Base-by-base conservation (phyloP, 305 asterid genomes). In the Salvia sclarea region DNA sequence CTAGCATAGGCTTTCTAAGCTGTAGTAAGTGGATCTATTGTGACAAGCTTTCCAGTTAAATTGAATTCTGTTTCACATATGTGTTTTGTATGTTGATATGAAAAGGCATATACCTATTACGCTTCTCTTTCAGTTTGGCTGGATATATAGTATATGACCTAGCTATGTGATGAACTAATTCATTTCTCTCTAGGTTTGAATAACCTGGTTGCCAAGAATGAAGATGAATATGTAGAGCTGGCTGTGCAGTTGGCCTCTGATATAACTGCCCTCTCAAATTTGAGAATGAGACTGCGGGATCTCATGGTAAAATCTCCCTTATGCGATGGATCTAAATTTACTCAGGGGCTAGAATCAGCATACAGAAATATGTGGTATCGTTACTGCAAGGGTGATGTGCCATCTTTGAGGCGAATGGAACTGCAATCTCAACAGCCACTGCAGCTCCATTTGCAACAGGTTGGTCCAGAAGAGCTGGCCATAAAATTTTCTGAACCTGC, bases 251-350 rank as follows among this genome's bases (percentile, higher is more conserved):
- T 95, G 77, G 96, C 96, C 56, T 80, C 94, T 0, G 95, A 95
- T 65, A 54, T 90, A 33, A 75, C 85, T 14, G 83, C 91, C 69
- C 93, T 95, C 77, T 82, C 96, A n/a, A 81, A 79, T 76, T 74
- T 92, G 82, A 87, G 98, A 80, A 77, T 72, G 84, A 80, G 71
- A 62, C 79, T 95, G 54, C 84, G 99, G 13, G 86, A 82, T 73
- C 92, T 88, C 69, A 92, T 95, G 99, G 71, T 80, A 37, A 92
- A 83, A 44, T 95, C 99, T 22, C 96, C 97, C 48, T 90, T 92
- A 20, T 90, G 98, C 66, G 82, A 86, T 8, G 99, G 96, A 64
- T 68, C 90, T 30, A 87, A 84, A 68, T 95, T 92, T 52, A 72
- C 76, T 41, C 81, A 13, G 67, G 84, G 90, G 63, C 82, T 95